phyloP scores from a whole-genome alignment of 257 asterid species.

The Lycium ferocissimum region DNA sequence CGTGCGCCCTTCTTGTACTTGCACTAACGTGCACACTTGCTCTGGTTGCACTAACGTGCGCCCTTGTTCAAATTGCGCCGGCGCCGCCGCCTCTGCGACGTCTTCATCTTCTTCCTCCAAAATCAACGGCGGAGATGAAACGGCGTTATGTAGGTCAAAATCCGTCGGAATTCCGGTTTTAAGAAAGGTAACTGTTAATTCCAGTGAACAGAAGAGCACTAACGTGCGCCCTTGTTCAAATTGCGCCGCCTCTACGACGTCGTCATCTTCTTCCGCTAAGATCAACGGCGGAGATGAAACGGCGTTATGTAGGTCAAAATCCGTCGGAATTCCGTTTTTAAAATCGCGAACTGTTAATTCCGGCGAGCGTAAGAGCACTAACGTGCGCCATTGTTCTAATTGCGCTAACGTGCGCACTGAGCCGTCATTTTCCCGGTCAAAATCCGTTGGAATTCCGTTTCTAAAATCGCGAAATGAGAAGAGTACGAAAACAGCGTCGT shows the following conservation, averaged over 20 bases:
- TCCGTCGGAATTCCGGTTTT: conserved; percentile 63
- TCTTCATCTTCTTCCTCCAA: conserved; percentile 64
- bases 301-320: conserved; percentile 64
- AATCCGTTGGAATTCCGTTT: conserved; percentile 72
- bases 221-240: too few relatives aligned
- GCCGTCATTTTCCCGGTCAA: conserved; percentile 41
- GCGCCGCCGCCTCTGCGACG: conserved; percentile 53
- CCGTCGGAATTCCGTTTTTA: conserved; percentile 68
- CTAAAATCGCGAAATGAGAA: conserved; percentile 41
- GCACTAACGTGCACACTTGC: not conserved
- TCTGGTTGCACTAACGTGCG: too few relatives aligned
- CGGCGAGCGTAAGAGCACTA: not conserved
- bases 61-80: too few relatives aligned
- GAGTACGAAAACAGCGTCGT: conserved; percentile 45
- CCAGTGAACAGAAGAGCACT: too few relatives aligned
- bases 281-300: conserved; percentile 37
- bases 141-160: conserved; percentile 63
- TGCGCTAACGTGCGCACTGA: too few relatives aligned
- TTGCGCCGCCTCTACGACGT: conserved; percentile 27
- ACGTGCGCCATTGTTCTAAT: too few relatives aligned
- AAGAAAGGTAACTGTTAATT: too few relatives aligned
- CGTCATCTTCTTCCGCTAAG: conserved; percentile 55
- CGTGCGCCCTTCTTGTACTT: conserved; percentile 64
- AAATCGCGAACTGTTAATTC: conserved; percentile 37
- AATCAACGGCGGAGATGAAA: conserved; percentile 25